phyloP scores from a whole-genome alignment of 768 basidiomycete genomes.

The Pleurotus tuoliensis region DNA sequence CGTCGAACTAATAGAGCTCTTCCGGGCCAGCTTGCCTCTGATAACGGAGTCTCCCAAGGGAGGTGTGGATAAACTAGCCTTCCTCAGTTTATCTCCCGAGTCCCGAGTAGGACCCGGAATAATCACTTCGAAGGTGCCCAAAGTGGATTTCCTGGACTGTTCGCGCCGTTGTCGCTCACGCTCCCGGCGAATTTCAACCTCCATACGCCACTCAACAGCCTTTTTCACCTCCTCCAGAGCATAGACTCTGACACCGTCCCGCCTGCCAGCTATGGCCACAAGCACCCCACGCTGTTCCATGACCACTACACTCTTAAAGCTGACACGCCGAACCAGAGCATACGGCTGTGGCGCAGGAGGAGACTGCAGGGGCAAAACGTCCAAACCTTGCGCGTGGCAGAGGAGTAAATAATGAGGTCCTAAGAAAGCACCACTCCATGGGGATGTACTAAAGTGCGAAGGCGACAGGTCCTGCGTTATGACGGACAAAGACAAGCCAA shows the following conservation, averaged over 20 bases:
- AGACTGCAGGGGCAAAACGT: slow-evolving; percentile 74
- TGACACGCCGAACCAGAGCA: slow-evolving; percentile 75
- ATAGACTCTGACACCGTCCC: slow-evolving; percentile 86
- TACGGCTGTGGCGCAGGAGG: slow-evolving; percentile 77
- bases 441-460: slow-evolving; percentile 74
- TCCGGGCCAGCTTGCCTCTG: slow-evolving; percentile 31
- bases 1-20: slow-evolving; percentile 31
- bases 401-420: slow-evolving; percentile 78
- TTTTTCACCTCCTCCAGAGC: slow-evolving; percentile 84
- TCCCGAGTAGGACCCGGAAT: slow-evolving; percentile 27
- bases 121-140: slow-evolving; percentile 28
- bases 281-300: slow-evolving; percentile 91
- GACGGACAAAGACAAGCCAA: slow-evolving; percentile 68
- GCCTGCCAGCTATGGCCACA: slow-evolving; percentile 84
- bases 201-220: slow-evolving; percentile 85
- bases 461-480: slow-evolving; percentile 68
- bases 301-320: slow-evolving; percentile 84
- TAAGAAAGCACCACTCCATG: slow-evolving; percentile 74
- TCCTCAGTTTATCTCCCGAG: slow-evolving; percentile 42
- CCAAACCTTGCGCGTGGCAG: slow-evolving; percentile 82
- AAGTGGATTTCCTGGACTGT: slow-evolving; percentile 50
- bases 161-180: slow-evolving; percentile 69
- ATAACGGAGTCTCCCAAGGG: slow-evolving; percentile 31
- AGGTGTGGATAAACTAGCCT: slow-evolving; percentile 47
- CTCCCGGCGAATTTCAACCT: slow-evolving; percentile 73